Conservation (phyloP, 345 rosid genomes). For the Odontarrhena argentea region DNA sequence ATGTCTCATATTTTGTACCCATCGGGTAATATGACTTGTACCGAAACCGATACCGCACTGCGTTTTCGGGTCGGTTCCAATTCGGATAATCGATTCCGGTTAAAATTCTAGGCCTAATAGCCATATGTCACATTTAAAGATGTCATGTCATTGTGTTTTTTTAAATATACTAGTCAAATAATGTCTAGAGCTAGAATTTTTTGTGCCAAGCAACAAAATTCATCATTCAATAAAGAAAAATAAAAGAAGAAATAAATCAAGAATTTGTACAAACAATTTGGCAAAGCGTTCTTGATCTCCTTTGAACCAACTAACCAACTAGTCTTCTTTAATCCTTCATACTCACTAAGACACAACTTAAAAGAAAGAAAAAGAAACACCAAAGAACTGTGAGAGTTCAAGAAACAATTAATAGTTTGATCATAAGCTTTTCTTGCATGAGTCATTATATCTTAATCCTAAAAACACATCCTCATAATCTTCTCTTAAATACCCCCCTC, state of each 20-base stretch:
- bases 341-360: constrained; percentile 13
- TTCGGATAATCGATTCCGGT: too few species aligned
- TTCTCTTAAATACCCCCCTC: constrained; percentile 17
- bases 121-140: too few species aligned
- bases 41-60: too few species aligned
- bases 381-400: constrained; percentile 32
- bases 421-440: constrained; percentile 42
- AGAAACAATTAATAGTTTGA: constrained; percentile 30
- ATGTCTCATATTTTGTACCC: too few species aligned
- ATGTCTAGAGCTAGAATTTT: too few species aligned
- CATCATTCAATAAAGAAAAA: background rate
- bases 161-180: too few species aligned
- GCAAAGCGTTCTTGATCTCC: constrained; percentile 28
- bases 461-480: constrained; percentile 4
- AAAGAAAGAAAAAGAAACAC: constrained; percentile 17
- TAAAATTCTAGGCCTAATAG: too few species aligned
- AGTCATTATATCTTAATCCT: constrained; percentile 26
- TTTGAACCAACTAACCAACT: constrained; percentile 35
- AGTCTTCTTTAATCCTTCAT: constrained; percentile 27
- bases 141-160: too few species aligned
- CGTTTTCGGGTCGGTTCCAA: too few species aligned
- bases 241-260: background rate
- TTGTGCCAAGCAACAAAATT: background rate
- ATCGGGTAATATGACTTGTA: too few species aligned
- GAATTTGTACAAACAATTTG: constrained; percentile 1